Evolutionary conservation across 2,329 filamentous ascomycete species (phyloP).

Genomic region (Dissoconium aciculare): DNA sequence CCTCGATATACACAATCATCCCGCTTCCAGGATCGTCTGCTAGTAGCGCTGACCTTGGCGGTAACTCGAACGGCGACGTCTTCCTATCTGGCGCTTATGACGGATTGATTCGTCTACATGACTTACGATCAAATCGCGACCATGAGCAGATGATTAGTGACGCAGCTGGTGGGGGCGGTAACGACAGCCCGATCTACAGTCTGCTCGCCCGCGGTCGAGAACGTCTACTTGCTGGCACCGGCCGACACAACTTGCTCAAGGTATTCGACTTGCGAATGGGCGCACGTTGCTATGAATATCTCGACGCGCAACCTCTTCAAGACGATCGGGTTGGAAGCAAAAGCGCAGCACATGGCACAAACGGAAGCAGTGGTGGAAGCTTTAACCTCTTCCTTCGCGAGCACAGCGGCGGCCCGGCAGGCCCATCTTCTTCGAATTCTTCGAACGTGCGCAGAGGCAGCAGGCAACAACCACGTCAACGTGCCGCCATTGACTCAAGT

Average conservation of each 20-base stretch:
- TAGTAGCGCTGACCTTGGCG: conserved; percentile 11
- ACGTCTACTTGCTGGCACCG: conserved; percentile 41
- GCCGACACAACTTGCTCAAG: conserved; percentile 44
- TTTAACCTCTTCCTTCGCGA: conserved; percentile 37
- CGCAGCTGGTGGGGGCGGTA: too few species aligned
- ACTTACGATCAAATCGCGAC: conserved; percentile 38
- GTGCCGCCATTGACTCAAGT: conserved; percentile 23
- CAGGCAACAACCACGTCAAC: conserved; percentile 5
- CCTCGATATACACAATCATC: conserved; percentile 33
- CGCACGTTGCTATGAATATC: conserved; percentile 19
- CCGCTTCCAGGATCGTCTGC: conserved; percentile 24
- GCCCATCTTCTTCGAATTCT: conserved; percentile 10
- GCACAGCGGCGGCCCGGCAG: too few species aligned
- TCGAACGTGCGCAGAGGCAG: conserved; percentile 10
- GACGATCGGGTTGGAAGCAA: not conserved
- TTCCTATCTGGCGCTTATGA: conserved; percentile 49
- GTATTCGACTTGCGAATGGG: conserved; percentile 46
- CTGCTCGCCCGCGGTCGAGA: conserved; percentile 42
- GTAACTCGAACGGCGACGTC: conserved; percentile 33
- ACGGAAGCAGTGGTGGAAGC: conserved; percentile 4
- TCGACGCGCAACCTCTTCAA: conserved; percentile 13
- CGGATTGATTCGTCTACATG: conserved; percentile 43
- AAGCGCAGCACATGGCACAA: conserved; percentile 1
- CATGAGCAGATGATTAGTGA: conserved; percentile 38
- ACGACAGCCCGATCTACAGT: conserved; percentile 44